Evolutionary conservation across 1,284 basidiomycete species (phyloP).

Genomic region (Sanguinoderma infundibulare): DNA sequence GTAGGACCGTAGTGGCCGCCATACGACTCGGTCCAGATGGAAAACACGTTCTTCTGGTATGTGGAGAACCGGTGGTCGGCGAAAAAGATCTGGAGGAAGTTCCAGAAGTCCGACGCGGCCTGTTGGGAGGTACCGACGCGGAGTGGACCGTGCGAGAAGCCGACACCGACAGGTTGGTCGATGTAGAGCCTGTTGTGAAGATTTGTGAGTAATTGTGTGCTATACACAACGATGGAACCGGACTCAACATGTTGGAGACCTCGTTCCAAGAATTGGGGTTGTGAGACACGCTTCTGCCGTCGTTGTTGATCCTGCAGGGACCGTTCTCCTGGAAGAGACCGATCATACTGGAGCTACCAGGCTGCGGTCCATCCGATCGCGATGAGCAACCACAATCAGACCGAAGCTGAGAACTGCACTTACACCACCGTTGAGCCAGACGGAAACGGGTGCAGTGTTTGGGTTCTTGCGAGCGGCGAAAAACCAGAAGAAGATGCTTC

Average conservation of each 20-base stretch:
- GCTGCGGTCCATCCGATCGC: conserved; percentile 43
- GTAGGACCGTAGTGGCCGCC: conserved; percentile 70
- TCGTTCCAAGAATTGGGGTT: conserved; percentile 73
- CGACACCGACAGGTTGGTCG: conserved; percentile 69
- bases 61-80: conserved; percentile 60
- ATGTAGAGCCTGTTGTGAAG: conserved; percentile 46
- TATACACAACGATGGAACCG: not conserved
- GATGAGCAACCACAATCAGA: not conserved
- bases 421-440: conserved; percentile 73
- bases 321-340: conserved; percentile 72
- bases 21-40: conserved; percentile 69
- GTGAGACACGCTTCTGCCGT: conserved; percentile 51
- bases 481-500: conserved; percentile 75
- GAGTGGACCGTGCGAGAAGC: conserved; percentile 60
- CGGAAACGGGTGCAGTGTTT: conserved; percentile 58
- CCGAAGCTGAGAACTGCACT: conserved; percentile 19
- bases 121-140: conserved; percentile 54
- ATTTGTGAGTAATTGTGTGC: conserved; percentile 1
- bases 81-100: conserved; percentile 73
- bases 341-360: conserved; percentile 70
- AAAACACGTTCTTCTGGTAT: conserved; percentile 53
- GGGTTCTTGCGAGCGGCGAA: conserved; percentile 64
- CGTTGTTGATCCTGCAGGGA: conserved; percentile 65
- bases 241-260: conserved; percentile 54
- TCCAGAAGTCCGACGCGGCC: conserved; percentile 64